Conservation (phyloP, 495 filamentous ascomycete genomes). For the Lasiosphaeria miniovina region DNA sequence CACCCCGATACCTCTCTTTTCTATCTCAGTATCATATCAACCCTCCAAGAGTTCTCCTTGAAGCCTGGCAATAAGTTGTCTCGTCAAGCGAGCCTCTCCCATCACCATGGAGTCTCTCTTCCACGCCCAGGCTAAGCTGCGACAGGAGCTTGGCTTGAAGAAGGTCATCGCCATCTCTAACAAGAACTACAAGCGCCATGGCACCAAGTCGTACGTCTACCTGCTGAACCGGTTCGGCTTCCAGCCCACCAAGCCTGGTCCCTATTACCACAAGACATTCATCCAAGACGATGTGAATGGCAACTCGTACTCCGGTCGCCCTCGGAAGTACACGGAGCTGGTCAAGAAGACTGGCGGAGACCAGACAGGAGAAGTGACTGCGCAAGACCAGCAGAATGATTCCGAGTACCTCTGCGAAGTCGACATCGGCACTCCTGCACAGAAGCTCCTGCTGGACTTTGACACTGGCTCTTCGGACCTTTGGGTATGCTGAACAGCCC, state of each 20-base stretch:
- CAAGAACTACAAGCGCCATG: conserved; percentile 60
- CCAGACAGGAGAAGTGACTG: conserved; percentile 54
- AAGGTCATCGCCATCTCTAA: conserved; percentile 55
- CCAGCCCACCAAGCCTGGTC: conserved; percentile 64
- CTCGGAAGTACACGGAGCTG: conserved; percentile 43
- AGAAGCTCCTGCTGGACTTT: conserved; percentile 67
- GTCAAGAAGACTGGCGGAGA: conserved; percentile 45
- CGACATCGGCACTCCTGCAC: conserved; percentile 63
- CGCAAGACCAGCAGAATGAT: conserved; percentile 75
- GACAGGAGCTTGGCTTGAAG: conserved; percentile 37
- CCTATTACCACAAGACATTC: conserved; percentile 54
- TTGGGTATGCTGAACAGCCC: conserved; percentile 55
- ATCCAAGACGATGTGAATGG: conserved; percentile 33
- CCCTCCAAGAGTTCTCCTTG: neutral
- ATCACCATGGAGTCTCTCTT: conserved; percentile 34
- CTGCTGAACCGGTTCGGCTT: conserved; percentile 69
- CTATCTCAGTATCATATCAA: neutral
- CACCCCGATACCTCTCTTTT: neutral
- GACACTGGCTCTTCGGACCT: conserved; percentile 77
- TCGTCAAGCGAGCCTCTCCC: conserved; percentile 4
- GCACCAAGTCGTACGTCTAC: conserved; percentile 70
- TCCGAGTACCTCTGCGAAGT: conserved; percentile 66
- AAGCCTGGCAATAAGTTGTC: neutral
- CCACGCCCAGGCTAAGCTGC: conserved; percentile 32
- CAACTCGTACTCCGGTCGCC: conserved; percentile 45